These are phyloP conservation scores for Guyanaporus albipodus DNA, from an alignment of 768 basidiomycete species.

Conservation along the genomic window DNA sequence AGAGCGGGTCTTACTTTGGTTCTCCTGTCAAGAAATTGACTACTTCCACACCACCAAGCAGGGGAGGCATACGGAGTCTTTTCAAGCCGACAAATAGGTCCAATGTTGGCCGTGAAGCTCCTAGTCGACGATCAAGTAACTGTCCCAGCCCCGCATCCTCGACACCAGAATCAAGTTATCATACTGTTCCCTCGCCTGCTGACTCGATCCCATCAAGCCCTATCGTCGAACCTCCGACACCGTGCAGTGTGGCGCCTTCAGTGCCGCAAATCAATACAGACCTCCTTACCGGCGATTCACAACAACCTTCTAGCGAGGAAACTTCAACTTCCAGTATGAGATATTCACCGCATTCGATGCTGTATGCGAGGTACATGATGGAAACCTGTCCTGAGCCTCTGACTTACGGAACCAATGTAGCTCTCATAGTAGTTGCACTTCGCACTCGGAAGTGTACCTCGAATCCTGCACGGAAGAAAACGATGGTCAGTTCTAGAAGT, in stretches of 20 bases:
- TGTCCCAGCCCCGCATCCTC: background rate
- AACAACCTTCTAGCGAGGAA: slow-evolving; percentile 1
- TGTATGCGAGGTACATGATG: slow-evolving; percentile 7
- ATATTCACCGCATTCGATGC: slow-evolving; percentile 4
- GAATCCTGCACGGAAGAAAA: slow-evolving; percentile 1
- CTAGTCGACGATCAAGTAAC: background rate
- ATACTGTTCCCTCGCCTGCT: slow-evolving; percentile 10
- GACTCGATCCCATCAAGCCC: slow-evolving; percentile 5
- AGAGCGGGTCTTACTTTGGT: slow-evolving; percentile 10
- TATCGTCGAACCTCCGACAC: slow-evolving; percentile 11
- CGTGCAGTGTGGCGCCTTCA: background rate
- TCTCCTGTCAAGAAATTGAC: background rate
- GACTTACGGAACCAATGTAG: slow-evolving; percentile 4
- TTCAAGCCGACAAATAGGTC: background rate
- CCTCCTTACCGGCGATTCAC: background rate
- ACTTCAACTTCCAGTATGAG: background rate
- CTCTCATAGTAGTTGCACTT: slow-evolving; percentile 11
- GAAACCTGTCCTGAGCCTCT: background rate
- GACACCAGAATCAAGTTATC: slow-evolving; percentile 1
- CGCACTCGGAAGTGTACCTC: slow-evolving; percentile 7
- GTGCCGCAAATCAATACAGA: background rate
- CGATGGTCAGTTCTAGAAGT: slow-evolving; percentile 5
- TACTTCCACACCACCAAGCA: background rate
- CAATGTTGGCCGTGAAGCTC: background rate
- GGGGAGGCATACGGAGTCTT: background rate